These are phyloP conservation scores for Penicillium pulvis DNA, from an alignment of 495 filamentous ascomycete species.

Conservation along the genomic window DNA sequence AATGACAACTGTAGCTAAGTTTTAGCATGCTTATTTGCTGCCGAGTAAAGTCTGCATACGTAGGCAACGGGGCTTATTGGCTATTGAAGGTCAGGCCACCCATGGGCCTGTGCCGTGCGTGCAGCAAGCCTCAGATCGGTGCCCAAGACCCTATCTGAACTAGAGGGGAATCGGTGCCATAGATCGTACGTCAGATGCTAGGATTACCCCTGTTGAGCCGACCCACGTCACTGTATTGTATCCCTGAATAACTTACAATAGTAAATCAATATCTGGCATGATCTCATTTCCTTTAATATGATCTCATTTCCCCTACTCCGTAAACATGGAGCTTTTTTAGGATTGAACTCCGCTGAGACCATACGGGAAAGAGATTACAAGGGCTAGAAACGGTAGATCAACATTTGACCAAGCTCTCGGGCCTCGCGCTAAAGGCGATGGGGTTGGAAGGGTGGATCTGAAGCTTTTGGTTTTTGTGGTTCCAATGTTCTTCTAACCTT, in stretches of 20 bases:
- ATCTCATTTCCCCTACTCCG: too few relatives aligned
- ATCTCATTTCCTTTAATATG: not conserved
- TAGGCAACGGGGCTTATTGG: not conserved
- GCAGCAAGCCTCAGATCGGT: constrained; percentile 18
- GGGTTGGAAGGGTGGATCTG: constrained; percentile 14
- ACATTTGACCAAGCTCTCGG: constrained; percentile 23
- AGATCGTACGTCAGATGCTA: not conserved
- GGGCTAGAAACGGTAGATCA: constrained; percentile 22
- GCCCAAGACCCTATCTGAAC: constrained; percentile 23
- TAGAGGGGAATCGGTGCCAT: constrained; percentile 4
- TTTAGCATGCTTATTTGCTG: too few relatives aligned
- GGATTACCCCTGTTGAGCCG: not conserved
- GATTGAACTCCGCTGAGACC: too few relatives aligned
- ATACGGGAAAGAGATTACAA: constrained; percentile 14
- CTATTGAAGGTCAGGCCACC: not conserved
- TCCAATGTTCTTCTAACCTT: constrained; percentile 14
- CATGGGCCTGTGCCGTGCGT: not conserved
- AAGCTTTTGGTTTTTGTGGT: constrained; percentile 13
- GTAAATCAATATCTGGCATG: too few relatives aligned
- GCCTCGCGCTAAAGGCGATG: constrained; percentile 12
- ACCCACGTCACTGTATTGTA: too few relatives aligned
- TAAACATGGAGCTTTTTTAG: too few relatives aligned
- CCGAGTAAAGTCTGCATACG: too few relatives aligned
- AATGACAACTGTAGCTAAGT: too few relatives aligned
- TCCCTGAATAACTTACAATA: too few relatives aligned